Conservation (phyloP, 148 eudicot genomes). For the Rhododendron ovatum region DNA sequence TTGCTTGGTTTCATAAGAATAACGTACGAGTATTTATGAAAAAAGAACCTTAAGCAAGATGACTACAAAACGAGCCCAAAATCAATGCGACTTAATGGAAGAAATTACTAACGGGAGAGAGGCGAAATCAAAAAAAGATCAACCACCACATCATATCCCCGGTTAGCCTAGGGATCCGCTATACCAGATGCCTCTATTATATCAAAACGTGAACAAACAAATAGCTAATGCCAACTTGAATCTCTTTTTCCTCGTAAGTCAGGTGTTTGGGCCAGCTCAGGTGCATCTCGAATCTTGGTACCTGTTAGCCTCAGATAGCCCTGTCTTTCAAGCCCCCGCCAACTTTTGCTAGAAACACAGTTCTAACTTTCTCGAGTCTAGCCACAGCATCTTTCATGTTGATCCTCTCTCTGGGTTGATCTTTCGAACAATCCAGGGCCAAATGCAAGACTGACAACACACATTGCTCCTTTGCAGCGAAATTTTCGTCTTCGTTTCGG, state of each 20-base stretch:
- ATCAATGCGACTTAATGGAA: not conserved
- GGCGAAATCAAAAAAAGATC: not conserved
- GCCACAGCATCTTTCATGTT: constrained; percentile 6
- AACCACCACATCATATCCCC: not conserved
- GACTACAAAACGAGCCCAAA: not conserved
- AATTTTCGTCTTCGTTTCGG: not conserved
- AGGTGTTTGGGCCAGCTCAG: not conserved
- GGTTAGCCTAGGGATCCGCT: not conserved
- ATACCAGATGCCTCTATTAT: not conserved
- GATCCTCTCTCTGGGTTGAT: constrained; percentile 6
- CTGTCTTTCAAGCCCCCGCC: not conserved
- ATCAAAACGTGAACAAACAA: not conserved
- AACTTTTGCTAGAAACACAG: not conserved
- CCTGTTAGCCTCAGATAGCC: not conserved
- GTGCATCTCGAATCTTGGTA: not conserved
- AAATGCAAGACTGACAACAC: constrained; percentile 11
- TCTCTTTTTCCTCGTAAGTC: not conserved
- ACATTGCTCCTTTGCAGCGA: constrained; percentile 7
- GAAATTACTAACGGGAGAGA: not conserved
- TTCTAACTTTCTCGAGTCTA: constrained; percentile 5
- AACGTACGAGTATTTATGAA: no score
- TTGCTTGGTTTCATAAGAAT: no score
- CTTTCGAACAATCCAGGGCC: constrained; percentile 14
- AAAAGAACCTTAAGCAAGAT: not conserved
- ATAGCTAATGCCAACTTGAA: not conserved